Evolutionary conservation across 257 asterid genomes (phyloP).

Genomic region (Nicotiana tomentosiformis): DNA sequence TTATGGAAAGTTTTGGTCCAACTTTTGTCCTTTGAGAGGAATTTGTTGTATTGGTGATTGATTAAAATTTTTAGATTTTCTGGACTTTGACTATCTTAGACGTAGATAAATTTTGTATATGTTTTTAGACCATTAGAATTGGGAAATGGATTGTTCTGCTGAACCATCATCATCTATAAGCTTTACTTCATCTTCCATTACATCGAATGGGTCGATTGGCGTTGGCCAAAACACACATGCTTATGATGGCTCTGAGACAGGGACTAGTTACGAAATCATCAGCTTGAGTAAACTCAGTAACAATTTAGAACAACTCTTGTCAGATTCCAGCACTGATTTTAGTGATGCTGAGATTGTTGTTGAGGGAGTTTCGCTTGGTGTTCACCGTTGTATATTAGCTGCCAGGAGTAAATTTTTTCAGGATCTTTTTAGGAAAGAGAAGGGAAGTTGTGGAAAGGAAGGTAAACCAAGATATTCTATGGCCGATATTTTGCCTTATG

Average conservation of each 20-base stretch:
- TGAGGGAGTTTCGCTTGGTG: constrained; percentile 39
- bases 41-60: background rate
- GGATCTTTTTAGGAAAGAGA: constrained; percentile 36
- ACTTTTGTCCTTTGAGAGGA: background rate
- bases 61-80: background rate
- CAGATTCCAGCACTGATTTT: constrained; percentile 33
- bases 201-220: constrained; percentile 42
- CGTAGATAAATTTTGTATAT: background rate
- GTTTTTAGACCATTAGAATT: background rate
- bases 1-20: background rate
- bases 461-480: constrained; percentile 39
- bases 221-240: constrained; percentile 16
- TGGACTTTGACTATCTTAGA: background rate
- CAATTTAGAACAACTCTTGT: constrained; percentile 24
- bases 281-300: constrained; percentile 10
- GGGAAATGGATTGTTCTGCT: constrained; percentile 15
- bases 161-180: constrained; percentile 66
- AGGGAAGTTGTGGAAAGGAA: constrained; percentile 31
- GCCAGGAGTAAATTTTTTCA: constrained; percentile 49
- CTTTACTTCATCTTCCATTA: constrained; percentile 42
- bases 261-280: background rate
- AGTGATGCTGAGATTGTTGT: constrained; percentile 56
- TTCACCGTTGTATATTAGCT: constrained; percentile 68
- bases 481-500: constrained; percentile 51
- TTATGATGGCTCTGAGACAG: constrained; percentile 26